Evolutionary conservation across 2,329 filamentous ascomycete species (phyloP), one percentile per base, ranked within the genome.

Genomic region (Clathrospora elynae): DNA sequence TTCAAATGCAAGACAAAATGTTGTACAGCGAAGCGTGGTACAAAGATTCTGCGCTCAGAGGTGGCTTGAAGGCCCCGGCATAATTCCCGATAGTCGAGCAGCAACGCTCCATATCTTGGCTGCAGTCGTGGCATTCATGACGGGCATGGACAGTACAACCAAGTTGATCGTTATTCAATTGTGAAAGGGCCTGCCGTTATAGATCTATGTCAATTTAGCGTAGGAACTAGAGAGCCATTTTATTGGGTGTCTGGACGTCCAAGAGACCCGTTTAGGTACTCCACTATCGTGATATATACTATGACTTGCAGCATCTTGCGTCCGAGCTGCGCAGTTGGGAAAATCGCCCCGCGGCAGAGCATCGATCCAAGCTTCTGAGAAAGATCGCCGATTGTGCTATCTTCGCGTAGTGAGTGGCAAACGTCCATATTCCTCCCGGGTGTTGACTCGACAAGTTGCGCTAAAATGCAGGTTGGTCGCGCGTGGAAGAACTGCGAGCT

Each of bases 401-500:
- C 32, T 25, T 32, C 17, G 28, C 33, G 18, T 23, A 14, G 28
- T 22, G 23, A 29, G 6, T 16, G 29, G 8, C 12, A 10, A 9
- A 16, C 3, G 7, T 6, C 5, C n/a, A 16, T 5, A 25, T 14
- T 12, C 5, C 32, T 35, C 23, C 29, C n/a, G 32, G 38, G 29
- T 29, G 28, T 24, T 45, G 42, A 35, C 26, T 32, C 28, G 22
- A 20, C 10, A 32, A 23, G 17, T 16, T 14, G 16, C 23, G 26
- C 20, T 11, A 16, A 22, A 13, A 17, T 18, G 24, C 9, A 34
- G 16, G 22, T 18, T 20, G 39, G 28, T 30, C 33, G 16, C 2
- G 10, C 22, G 4, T 17, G 9, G 32, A 23, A 39, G 28, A 29
- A n/a, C 24, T 18, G 33, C 36, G 50, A 56, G 52, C n/a, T n/a